A percentile compares a stretch with the other conserved stretches of the same genome.
These are phyloP conservation scores for Sungouiozyma ichnusensis DNA, from an alignment of 805 yeast species.

Conservation along the genomic window DNA sequence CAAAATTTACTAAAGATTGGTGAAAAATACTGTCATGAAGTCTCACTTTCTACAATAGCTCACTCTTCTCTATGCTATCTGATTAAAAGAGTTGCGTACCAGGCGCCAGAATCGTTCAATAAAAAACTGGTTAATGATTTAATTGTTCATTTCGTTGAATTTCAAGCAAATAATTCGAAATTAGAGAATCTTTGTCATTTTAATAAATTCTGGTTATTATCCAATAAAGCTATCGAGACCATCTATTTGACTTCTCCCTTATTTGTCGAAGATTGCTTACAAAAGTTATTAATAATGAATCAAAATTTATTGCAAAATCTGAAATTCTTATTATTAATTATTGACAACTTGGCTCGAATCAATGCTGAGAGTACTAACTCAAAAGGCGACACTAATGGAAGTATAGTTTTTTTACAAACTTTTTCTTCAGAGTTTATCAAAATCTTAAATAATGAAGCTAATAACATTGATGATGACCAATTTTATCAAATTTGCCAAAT, in stretches of 20 bases:
- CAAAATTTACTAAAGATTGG: conserved; percentile 13
- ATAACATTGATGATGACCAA: conserved; percentile 10
- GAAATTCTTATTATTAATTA: conserved; percentile 10
- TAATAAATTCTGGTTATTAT: conserved; percentile 22
- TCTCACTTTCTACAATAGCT: conserved; percentile 16
- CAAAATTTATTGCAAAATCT: conserved; percentile 1
- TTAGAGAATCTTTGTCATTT: conserved; percentile 7
- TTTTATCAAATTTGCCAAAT: conserved; percentile 17
- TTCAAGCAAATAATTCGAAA: conserved; percentile 4
- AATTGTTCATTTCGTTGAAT: conserved; percentile 5
- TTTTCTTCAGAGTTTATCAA: conserved; percentile 28
- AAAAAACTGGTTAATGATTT: conserved; percentile 9
- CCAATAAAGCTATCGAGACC: conserved; percentile 26
- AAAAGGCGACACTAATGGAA: conserved; percentile 12
- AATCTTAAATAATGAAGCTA: conserved; percentile 15
- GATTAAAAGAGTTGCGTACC: conserved; percentile 35
- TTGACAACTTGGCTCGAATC: conserved; percentile 21
- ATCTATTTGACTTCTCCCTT: conserved; percentile 20
- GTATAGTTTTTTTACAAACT: conserved; percentile 20
- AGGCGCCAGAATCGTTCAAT: conserved; percentile 18
- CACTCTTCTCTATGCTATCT: conserved; percentile 38
- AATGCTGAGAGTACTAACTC: conserved; percentile 6
- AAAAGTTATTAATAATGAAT: conserved; percentile 2
- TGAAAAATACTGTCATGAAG: neutral
- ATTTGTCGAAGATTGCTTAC: conserved; percentile 6